Conservation (phyloP, 768 basidiomycete species). For the Naganishia kalamii region DNA sequence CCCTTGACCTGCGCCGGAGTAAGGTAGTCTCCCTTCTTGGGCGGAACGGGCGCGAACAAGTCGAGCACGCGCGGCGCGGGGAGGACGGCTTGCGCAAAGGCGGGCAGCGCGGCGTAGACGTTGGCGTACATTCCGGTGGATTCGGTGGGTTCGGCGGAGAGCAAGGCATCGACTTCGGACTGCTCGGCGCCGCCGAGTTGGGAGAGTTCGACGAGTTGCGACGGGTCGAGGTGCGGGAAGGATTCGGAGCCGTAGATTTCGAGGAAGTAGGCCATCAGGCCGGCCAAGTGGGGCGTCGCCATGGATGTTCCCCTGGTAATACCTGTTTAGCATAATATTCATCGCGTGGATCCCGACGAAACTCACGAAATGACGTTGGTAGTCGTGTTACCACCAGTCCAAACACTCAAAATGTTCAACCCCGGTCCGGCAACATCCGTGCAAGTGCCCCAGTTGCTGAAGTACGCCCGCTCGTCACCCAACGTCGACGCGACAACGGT, state of each 20-base stretch:
- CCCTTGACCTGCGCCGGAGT: constrained; percentile 70
- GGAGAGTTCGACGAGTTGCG: constrained; percentile 15
- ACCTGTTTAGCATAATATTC: constrained; percentile 1
- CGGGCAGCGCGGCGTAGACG: constrained; percentile 53
- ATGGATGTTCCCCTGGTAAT: constrained; percentile 51
- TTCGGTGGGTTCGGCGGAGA: constrained; percentile 5
- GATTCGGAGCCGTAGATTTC: constrained; percentile 68
- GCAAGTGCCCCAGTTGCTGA: constrained; percentile 85
- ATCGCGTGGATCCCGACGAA: neutral
- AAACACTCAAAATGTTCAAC: constrained; percentile 84
- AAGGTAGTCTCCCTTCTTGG: constrained; percentile 47
- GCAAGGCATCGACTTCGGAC: constrained; percentile 45
- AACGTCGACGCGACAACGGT: constrained; percentile 77
- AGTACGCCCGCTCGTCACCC: constrained; percentile 50
- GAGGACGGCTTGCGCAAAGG: constrained; percentile 56
- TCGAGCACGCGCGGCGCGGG: constrained; percentile 20
- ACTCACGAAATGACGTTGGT: constrained; percentile 59
- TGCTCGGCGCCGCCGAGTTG: constrained; percentile 51
- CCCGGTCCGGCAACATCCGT: constrained; percentile 91
- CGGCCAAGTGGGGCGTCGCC: constrained; percentile 80
- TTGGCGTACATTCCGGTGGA: constrained; percentile 31
- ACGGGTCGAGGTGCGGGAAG: constrained; percentile 23
- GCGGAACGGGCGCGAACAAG: constrained; percentile 29
- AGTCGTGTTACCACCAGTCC: constrained; percentile 59
- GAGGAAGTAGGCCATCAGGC: constrained; percentile 83